Evolutionary conservation across 2,329 filamentous ascomycete genomes (phyloP).

Genomic region (Raffaelea deltoideospora): DNA sequence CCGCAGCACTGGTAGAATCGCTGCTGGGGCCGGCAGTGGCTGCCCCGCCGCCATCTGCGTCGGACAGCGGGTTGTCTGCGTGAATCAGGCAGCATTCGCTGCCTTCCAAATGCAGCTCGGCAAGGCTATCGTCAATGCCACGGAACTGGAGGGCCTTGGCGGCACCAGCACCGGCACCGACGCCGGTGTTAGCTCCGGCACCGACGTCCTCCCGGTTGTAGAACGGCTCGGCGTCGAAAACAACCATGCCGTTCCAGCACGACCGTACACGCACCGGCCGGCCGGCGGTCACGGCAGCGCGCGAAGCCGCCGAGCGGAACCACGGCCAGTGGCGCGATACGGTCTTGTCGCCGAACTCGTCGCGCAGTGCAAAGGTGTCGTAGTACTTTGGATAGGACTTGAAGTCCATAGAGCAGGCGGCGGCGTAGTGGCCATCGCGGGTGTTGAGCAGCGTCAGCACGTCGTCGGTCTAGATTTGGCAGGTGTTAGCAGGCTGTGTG

Average conservation of each 20-base stretch:
- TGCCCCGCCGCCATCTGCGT: conserved; percentile 9
- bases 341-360: conserved; percentile 34
- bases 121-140: conserved; percentile 46
- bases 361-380: conserved; percentile 46
- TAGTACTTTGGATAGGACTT: conserved; percentile 36
- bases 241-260: conserved; percentile 53
- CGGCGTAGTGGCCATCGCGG: conserved; percentile 37
- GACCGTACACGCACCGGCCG: conserved; percentile 43
- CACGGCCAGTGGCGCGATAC: conserved; percentile 42
- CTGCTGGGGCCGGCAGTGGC: background rate
- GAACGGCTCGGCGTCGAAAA: conserved; percentile 29
- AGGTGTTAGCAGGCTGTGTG: conserved; percentile 6
- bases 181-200: background rate
- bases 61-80: conserved; percentile 47
- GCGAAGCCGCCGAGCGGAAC: conserved; percentile 29
- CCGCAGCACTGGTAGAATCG: background rate
- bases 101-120: conserved; percentile 50
- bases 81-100: conserved; percentile 69
- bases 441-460: conserved; percentile 38
- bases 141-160: conserved; percentile 39
- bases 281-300: conserved; percentile 30
- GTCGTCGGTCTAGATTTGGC: conserved; percentile 21
- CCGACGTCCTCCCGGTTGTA: conserved; percentile 15
- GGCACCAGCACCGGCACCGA: background rate
- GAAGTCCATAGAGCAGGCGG: conserved; percentile 47